Base-by-base conservation (phyloP, 768 basidiomycete genomes). In the Phylloporus rhodoxanthus region DNA sequence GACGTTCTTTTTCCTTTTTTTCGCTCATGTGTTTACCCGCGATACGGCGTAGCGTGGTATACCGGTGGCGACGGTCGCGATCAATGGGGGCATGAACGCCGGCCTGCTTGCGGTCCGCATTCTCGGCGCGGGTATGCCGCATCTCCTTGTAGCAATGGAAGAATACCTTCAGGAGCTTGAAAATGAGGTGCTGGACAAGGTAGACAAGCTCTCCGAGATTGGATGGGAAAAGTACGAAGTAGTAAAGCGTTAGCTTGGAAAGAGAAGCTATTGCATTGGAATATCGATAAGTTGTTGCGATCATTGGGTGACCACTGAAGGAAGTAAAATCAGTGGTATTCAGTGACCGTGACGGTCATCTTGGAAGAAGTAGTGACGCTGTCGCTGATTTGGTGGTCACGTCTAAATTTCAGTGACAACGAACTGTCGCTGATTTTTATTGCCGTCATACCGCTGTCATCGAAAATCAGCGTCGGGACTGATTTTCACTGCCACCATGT, bases 21-120 rank as follows among this genome's bases (percentile, higher is more conserved):
- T 11, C 15, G 10, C 45, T n/a, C 26, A 3, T 26, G 9, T 47
- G 2, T 40, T 56, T 21, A 40, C 36, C 25, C 42, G 19, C n/a
- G 43, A 38, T 43, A 5, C 45, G 4, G 20, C 7, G 28, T 38
- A 96, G 94, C 81, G 95, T 32, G 96, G 95, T 15, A 88, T 98
- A 51, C 96, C 96, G 4, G 92, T 95, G 13, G 96, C 96, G 4
- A 97, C 95, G 2, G 93, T 97, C 15, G 95, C 94, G 0, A 97
- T 98, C 66, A 92, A 94, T 67, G 96, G 96, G 60, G 82, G 88
- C 15, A 90, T 82, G 48, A 99, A 98, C 61, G 96, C 94, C 1
- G 96, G 85, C 1, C 71, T 99, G 2, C 78, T 98, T 13, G 93
- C 95, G 0, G 80, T 94, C 5, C 82, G 95, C 11, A 93, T 97